Conservation (phyloP, 2,329 filamentous ascomycete species). For the Nothopassalora personata region DNA sequence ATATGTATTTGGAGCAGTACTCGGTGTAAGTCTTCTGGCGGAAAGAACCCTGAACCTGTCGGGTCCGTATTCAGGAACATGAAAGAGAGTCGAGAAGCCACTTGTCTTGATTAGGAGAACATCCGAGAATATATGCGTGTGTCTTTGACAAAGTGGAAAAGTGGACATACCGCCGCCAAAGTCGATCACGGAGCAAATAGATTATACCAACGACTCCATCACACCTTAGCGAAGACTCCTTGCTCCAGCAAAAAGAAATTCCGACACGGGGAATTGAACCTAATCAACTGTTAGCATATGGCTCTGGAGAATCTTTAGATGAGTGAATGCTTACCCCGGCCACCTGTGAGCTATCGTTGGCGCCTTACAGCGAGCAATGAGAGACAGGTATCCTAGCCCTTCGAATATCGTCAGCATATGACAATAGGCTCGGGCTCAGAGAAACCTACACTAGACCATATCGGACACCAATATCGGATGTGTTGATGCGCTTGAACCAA, state of each 20-base stretch:
- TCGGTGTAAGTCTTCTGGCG: slow-evolving; percentile 4
- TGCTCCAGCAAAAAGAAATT: neutral
- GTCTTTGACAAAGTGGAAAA: no score
- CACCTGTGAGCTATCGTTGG: neutral
- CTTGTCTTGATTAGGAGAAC: no score
- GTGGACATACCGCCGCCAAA: no score
- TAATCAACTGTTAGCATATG: neutral
- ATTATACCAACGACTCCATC: neutral
- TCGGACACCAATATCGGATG: no score
- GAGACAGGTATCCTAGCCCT: neutral
- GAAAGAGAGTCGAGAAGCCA: no score
- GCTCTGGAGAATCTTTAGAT: neutral
- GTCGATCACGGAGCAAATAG: neutral
- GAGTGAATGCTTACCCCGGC: neutral
- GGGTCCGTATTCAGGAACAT: no score
- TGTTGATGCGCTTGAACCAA: no score
- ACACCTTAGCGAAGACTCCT: neutral
- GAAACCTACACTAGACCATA: no score
- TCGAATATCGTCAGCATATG: no score
- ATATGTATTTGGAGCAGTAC: slow-evolving; percentile 21
- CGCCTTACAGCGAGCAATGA: neutral
- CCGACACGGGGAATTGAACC: neutral
- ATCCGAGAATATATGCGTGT: no score
- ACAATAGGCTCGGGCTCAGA: no score
- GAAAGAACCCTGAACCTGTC: no score